Base-by-base conservation (phyloP, 371 early-diverging fungal genomes). In the Saksenaea oblongispora region DNA sequence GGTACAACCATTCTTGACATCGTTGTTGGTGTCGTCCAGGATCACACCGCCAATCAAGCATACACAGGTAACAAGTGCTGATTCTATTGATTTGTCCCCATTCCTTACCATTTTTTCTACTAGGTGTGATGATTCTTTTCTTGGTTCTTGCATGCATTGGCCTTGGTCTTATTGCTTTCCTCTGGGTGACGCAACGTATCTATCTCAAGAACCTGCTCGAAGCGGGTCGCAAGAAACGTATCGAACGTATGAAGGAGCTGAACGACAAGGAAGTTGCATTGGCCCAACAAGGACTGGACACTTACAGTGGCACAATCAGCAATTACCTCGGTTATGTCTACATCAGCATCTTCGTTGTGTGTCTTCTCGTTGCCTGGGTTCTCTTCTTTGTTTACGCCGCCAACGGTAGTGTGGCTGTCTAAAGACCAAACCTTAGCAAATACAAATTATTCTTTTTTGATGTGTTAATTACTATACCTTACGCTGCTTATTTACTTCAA, bases 1-100 rank as follows among this genome's bases (percentile, higher is more conserved):
- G 85, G 82, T 27, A 72, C 78, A 15, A 63, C 82, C 13, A 80
- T 85, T 54, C 59, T 85, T 9, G 83, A 85, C 58, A 78, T 81
- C 28, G 62, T 72, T 34, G 64, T 83, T 17, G 85, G 85, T 56
- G 73, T 80, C 11, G 69, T 84, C 7, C 85, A 84, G 56, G 85
- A 84, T 63, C 65, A 76, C 14, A 76, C 79, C 0, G 70, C 61
- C 1, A 59, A 64, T 1, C 69, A 74, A 57, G 63, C 66, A 10
- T 80, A 80, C 60, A 69, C 67, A 1, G 68, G 69, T 69, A 58
- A 44, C 59, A 34, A 54, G 26, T 22, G 35, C 10, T 8, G n/a
- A n/a, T 27, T 17, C 3, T 22, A 3, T 53, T 9, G 11, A 51
- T 14, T 53, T n/a, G 31, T 27, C 1, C 5, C 4, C 36, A 18